Conservation (phyloP, 1,284 basidiomycete genomes). For the Ganoderma multipileum region DNA sequence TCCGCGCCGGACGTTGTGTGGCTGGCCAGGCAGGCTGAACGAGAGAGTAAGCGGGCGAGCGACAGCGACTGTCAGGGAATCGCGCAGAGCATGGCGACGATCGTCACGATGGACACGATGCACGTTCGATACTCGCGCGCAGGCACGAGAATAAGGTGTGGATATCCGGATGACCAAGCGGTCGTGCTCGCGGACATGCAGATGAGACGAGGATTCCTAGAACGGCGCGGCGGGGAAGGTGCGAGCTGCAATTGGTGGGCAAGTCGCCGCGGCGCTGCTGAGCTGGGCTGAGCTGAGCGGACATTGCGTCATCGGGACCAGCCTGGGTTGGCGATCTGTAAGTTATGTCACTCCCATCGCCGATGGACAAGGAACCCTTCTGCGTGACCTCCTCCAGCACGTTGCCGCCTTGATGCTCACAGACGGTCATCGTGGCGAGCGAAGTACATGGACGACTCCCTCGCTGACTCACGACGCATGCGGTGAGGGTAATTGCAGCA, state of each 20-base stretch:
- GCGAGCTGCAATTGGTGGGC: not conserved
- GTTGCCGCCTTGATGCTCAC: too few species aligned
- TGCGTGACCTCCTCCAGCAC: not conserved
- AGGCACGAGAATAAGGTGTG: not conserved
- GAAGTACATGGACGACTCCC: not conserved
- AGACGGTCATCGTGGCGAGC: too few species aligned
- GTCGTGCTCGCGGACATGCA: not conserved
- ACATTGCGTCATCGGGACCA: not conserved
- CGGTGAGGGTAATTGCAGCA: not conserved
- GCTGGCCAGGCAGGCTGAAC: not conserved
- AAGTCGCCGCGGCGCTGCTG: conserved; percentile 4
- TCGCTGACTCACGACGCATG: not conserved
- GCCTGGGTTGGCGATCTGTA: not conserved
- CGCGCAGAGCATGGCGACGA: not conserved
- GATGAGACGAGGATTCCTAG: not conserved
- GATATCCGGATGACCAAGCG: not conserved
- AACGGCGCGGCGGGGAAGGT: not conserved
- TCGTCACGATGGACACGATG: not conserved
- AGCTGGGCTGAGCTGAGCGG: not conserved
- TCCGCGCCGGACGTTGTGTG: conserved; percentile 2
- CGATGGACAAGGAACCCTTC: not conserved
- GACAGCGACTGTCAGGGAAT: not conserved
- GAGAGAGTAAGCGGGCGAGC: not conserved
- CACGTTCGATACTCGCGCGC: not conserved
- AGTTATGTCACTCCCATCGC: not conserved